Evolutionary conservation across 306 rosid species (phyloP), one percentile per base, ranked within the genome.

Genomic region (Geum urbanum): DNA sequence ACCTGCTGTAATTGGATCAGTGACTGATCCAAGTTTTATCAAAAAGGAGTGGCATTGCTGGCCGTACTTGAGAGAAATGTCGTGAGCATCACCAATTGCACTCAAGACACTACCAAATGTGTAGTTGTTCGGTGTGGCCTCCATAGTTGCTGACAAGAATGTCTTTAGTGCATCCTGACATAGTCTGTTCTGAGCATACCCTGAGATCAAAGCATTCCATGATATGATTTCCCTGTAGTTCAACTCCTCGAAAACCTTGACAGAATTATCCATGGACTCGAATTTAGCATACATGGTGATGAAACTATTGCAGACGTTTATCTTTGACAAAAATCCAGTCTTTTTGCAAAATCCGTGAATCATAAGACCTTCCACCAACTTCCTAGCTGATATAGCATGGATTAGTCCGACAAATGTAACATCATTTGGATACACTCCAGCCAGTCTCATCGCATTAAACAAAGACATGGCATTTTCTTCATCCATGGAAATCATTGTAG

Each of bases 161-260:
- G 83, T 78, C 64, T 80, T 72, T 24, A 92, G 66, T 61, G 96
- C 89, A 73, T 92, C 87, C 63, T 80, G 86, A 58, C 60, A 83
- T 66, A 86, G 43, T 35, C 73, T 69, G 52, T 92, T 92, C 72
- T 92, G 95, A 79, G 91, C 88, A 86, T 80, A 92, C 48, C 98
- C 96, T 35, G 98, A 87, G 77, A 92, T 87, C 53, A 89, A 68
- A 67, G 95, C 86, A 80, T 92, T 92, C 96, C 98, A 92, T n/a
- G 98, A 83, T 70, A 85, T 74, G 51, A 81, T 84, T 75, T 86
- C 92, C 74, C 83, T 84, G 59, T 16, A 45, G 37, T 74, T 57
- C 70, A 89, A 85, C 83, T 89, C 96, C 80, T 89, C 87, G 71
- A 89, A 92, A 76, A 92, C 71, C 80, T 85, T 86, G 72, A 81